phyloP scores from a whole-genome alignment of 2,329 filamentous ascomycete genomes.

The Cordyceps farinosa region DNA sequence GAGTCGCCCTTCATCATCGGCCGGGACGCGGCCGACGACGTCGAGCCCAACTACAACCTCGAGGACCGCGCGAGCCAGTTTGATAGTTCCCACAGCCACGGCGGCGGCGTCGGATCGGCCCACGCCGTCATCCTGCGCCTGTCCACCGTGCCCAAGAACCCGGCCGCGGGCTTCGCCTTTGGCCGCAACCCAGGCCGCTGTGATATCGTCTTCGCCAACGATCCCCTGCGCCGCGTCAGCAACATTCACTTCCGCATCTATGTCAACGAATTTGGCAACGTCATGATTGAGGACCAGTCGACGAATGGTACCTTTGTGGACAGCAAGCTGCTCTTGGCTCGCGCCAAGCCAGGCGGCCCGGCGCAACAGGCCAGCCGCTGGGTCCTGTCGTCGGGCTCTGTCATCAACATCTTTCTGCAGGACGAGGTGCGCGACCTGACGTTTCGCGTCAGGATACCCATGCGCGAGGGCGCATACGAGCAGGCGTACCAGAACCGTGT shows the following conservation, averaged over 20 bases:
- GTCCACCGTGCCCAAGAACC: conserved; percentile 68
- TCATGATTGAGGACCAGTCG: conserved; percentile 91
- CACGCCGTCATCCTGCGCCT: conserved; percentile 77
- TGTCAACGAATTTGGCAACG: conserved; percentile 75
- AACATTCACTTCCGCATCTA: conserved; percentile 96
- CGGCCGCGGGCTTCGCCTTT: conserved; percentile 74
- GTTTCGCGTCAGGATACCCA: conserved; percentile 83
- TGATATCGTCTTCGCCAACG: conserved; percentile 66
- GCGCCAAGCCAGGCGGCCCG: conserved; percentile 33
- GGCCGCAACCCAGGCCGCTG: conserved; percentile 70
- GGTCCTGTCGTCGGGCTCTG: conserved; percentile 68
- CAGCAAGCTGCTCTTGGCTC: conserved; percentile 55
- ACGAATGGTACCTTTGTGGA: conserved; percentile 96
- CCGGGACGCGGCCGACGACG: conserved; percentile 46
- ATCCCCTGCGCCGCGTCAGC: conserved; percentile 72
- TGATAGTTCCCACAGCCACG: conserved; percentile 29
- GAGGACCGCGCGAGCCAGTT: conserved; percentile 51
- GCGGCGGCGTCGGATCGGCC: conserved; percentile 38
- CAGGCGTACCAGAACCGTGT: conserved; percentile 67
- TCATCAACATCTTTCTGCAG: conserved; percentile 65
- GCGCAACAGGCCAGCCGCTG: conserved; percentile 41
- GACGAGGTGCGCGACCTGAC: conserved; percentile 57
- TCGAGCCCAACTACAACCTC: conserved; percentile 47
- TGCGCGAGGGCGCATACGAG: conserved; percentile 63
- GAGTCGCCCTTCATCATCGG: conserved; percentile 48